Percentiles rank a stretch among this genome's conserved stretches.
Evolutionary conservation across 805 yeast species (phyloP).

Genomic region (Nakazawaea holstii): DNA sequence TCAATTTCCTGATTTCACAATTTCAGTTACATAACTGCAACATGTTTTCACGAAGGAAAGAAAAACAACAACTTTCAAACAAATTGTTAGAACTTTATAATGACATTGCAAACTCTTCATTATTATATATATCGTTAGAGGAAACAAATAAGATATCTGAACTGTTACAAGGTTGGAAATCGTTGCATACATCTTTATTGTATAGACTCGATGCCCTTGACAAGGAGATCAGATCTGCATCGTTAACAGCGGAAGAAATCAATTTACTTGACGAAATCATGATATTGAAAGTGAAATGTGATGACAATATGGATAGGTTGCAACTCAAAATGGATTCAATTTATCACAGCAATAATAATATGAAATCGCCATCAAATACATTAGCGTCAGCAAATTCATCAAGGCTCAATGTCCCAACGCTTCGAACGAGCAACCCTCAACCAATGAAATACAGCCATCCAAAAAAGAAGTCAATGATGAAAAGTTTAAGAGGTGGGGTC

Average conservation of each 20-base stretch:
- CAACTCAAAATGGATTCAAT: slow-evolving; percentile 14
- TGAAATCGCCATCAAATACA: slow-evolving; percentile 3
- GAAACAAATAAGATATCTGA: slow-evolving; percentile 45
- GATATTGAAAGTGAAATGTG: slow-evolving; percentile 28
- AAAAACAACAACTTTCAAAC: slow-evolving; percentile 55
- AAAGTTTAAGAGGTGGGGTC: neutral
- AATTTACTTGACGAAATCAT: slow-evolving; percentile 34
- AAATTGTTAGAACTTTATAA: slow-evolving; percentile 56
- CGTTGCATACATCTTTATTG: slow-evolving; percentile 56
- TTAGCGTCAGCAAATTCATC: slow-evolving; percentile 13
- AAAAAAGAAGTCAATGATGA: slow-evolving; percentile 15
- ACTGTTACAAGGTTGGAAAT: slow-evolving; percentile 70
- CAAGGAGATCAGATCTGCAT: slow-evolving; percentile 27
- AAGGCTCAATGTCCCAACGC: slow-evolving; percentile 20
- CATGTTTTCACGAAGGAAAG: slow-evolving; percentile 51
- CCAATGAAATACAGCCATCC: slow-evolving; percentile 18
- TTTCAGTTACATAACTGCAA: neutral
- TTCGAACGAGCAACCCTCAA: slow-evolving; percentile 23
- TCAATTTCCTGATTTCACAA: neutral
- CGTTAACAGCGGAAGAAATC: slow-evolving; percentile 39
- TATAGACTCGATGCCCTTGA: slow-evolving; percentile 51
- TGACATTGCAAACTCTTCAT: slow-evolving; percentile 54
- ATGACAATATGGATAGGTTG: slow-evolving; percentile 34
- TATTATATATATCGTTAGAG: slow-evolving; percentile 53
- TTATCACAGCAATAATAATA: neutral